Conservation (phyloP, 192 early-diverging fungal species). For the Coemansia sp. region DNA sequence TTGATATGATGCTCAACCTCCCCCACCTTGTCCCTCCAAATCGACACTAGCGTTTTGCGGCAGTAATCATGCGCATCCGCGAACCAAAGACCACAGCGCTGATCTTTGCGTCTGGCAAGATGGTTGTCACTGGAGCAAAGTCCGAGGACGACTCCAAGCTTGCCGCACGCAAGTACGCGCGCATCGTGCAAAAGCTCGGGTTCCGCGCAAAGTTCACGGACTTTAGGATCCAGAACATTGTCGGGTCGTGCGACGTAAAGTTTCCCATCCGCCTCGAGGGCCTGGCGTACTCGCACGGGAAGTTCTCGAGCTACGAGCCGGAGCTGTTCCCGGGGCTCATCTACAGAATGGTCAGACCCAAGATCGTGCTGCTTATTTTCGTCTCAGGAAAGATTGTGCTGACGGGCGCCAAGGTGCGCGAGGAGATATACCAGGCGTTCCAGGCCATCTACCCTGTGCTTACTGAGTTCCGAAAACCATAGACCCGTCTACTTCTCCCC, state of each 20-base stretch:
- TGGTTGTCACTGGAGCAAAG: conserved; percentile 98
- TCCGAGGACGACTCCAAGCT: conserved; percentile 97
- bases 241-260: conserved; percentile 98
- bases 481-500: neutral
- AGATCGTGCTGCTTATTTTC: conserved; percentile 98
- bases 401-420: conserved; percentile 98
- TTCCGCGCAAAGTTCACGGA: conserved; percentile 98
- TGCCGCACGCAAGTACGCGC: conserved; percentile 97
- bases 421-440: conserved; percentile 98
- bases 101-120: conserved; percentile 99
- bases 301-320: conserved; percentile 91
- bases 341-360: conserved; percentile 98
- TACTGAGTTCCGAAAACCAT: conserved; percentile 78
- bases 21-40: too few species aligned
- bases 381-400: conserved; percentile 99
- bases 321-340: conserved; percentile 99
- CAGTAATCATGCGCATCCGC: conserved; percentile 99
- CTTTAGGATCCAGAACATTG: conserved; percentile 99
- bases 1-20: too few species aligned
- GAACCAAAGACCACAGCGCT: conserved; percentile 99
- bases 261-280: conserved; percentile 99
- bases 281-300: conserved; percentile 89
- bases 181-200: conserved; percentile 98
- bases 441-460: conserved; percentile 98
- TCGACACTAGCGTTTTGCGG: conserved; percentile 88